Evolutionary conservation across 345 rosid species (phyloP), one percentile per base, ranked within the genome.

Genomic region (Moricandia moricandioides): DNA sequence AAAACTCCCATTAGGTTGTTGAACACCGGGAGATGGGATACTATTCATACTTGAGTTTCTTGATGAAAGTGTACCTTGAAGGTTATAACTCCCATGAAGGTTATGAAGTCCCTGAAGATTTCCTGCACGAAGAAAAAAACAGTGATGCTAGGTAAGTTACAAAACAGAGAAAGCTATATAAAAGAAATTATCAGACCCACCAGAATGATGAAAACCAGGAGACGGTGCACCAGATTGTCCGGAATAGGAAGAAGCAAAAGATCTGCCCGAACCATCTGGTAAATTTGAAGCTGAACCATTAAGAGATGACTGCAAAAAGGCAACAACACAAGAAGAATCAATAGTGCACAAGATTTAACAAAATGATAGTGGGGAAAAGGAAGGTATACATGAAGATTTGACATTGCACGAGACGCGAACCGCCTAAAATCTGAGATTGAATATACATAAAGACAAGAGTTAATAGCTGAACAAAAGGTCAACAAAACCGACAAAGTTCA

Each of bases 191-290:
- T 40, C n/a, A 70, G 47, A 79, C 86, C 57, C 80, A 90, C 92
- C 97, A 33, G 73, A 76, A 75, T 89, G 95, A 87, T 87, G 95
- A 76, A 83, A 90, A 80, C 82, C 85, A 56, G 98, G 94, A 59
- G 98, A 89, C 2, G 88, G 94, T 6, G 86, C 95, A 73, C 97
- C 98, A 79, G 97, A 88, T 79, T 90, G 99, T 77, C 91, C 94
- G 70, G 99, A 89, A 83, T 88, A 95, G 57, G 97, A 95, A 79
- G 92, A 40, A 3, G 89, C 54, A 78, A 89, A 95, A 61, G 96
- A 87, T 47, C 96, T 87, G 47, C 87, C 98, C 0, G 88, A 85
- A 3, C 86, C 81, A 61, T 95, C 99, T 71, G 85, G 91, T 79
- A 95, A 84, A 87, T 92, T 95, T 16, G 99, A 90, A 40, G 92